phyloP scores from a whole-genome alignment of 2,329 filamentous ascomycete species.

The Fusarium oxysporum region DNA sequence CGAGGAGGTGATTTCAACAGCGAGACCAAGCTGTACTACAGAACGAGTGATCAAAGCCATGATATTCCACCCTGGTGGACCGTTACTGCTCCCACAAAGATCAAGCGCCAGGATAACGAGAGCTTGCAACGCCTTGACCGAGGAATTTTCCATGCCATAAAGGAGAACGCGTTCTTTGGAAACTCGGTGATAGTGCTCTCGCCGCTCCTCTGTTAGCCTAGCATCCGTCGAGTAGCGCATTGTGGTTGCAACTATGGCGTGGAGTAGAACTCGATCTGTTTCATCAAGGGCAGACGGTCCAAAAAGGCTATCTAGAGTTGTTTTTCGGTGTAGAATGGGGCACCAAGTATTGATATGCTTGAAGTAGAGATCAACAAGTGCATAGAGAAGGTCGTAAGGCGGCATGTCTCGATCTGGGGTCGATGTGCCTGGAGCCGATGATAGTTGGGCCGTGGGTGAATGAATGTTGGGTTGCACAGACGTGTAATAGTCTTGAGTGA shows the following conservation, averaged over 20 bases:
- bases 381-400: conserved; percentile 79
- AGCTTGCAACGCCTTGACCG: conserved; percentile 87
- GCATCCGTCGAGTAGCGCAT: conserved; percentile 84
- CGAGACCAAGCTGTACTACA: conserved; percentile 87
- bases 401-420: conserved; percentile 73
- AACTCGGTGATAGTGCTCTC: conserved; percentile 79
- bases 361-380: conserved; percentile 80
- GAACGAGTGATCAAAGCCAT: conserved; percentile 89
- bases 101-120: conserved; percentile 89
- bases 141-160: conserved; percentile 90
- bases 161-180: conserved; percentile 89
- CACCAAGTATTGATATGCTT: conserved; percentile 87
- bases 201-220: conserved; percentile 77
- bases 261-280: conserved; percentile 83
- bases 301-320: conserved; percentile 85
- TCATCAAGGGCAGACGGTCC: conserved; percentile 81
- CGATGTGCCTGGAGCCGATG: conserved; percentile 52
- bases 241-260: conserved; percentile 90
- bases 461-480: conserved; percentile 60
- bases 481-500: conserved; percentile 64
- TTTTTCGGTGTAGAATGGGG: conserved; percentile 87
- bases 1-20: conserved; percentile 84
- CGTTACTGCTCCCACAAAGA: conserved; percentile 86
- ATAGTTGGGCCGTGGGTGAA: conserved; percentile 68
- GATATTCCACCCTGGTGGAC: conserved; percentile 91